phyloP scores from a whole-genome alignment of 352 stramenopile species.

The Pseudoperonospora humuli region DNA sequence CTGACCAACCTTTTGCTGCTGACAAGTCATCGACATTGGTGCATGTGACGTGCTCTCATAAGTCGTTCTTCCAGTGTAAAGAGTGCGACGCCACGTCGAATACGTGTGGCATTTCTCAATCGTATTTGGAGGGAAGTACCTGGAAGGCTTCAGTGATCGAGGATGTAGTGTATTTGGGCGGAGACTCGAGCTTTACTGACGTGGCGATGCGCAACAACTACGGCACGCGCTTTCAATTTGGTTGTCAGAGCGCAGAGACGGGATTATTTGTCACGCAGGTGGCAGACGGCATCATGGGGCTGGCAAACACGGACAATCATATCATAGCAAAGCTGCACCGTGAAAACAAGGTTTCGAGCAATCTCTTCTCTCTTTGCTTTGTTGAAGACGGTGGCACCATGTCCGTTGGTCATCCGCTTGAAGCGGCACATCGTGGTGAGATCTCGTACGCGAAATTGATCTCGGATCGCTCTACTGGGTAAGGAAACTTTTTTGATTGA shows the following conservation, averaged over 20 bases:
- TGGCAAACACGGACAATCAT: conserved; percentile 67
- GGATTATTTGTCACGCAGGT: conserved; percentile 79
- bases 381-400: conserved; percentile 56
- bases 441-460: conserved; percentile 56
- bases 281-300: conserved; percentile 78
- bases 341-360: conserved; percentile 75
- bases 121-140: conserved; percentile 82
- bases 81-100: conserved; percentile 34
- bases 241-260: conserved; percentile 68
- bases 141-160: conserved; percentile 77
- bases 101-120: conserved; percentile 62
- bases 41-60: conserved; percentile 51
- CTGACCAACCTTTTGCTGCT: conserved; percentile 54
- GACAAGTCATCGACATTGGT: conserved; percentile 60
- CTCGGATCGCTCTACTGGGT: conserved; percentile 24
- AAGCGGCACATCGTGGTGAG: conserved; percentile 37
- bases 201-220: conserved; percentile 45
- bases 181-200: conserved; percentile 41
- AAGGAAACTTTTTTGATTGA: conserved; percentile 1
- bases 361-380: conserved; percentile 79
- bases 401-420: conserved; percentile 50
- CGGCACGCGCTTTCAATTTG: conserved; percentile 74
- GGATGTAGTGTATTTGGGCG: conserved; percentile 73
- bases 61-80: conserved; percentile 51
- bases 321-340: conserved; percentile 65